Percentiles rank a stretch among this genome's conserved stretches.
These are phyloP conservation scores for Eucalyptus pauciflora DNA, from an alignment of 345 rosid species.

Conservation along the genomic window DNA sequence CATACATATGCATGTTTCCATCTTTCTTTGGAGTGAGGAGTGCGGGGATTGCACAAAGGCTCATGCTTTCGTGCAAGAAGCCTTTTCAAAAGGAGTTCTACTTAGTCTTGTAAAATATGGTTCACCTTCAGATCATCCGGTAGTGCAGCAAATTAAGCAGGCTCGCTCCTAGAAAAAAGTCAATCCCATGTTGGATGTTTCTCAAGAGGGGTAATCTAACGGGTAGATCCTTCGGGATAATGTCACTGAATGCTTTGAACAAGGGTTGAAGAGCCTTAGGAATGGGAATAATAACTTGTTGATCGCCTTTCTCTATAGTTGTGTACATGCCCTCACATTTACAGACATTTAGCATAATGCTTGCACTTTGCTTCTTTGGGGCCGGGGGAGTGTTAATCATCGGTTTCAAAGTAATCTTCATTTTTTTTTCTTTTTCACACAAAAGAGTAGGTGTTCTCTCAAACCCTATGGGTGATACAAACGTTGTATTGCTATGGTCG, in stretches of 20 bases:
- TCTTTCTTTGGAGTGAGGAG: neutral
- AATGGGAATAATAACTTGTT: neutral
- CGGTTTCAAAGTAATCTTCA: neutral
- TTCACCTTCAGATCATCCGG: neutral
- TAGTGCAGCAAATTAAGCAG: neutral
- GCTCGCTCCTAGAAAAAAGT: neutral
- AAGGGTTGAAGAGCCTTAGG: neutral
- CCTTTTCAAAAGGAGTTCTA: neutral
- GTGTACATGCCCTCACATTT: neutral
- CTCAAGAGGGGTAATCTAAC: neutral
- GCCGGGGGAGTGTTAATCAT: neutral
- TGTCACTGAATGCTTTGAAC: neutral
- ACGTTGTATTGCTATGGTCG: neutral
- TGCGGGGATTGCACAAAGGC: neutral
- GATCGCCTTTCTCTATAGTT: neutral
- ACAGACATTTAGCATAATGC: neutral
- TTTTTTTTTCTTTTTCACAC: neutral
- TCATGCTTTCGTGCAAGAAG: neutral
- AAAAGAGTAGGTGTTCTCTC: neutral
- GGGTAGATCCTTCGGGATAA: neutral
- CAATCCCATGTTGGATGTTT: neutral
- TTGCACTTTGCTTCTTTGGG: neutral
- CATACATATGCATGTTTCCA: no score
- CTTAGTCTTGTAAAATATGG: neutral
- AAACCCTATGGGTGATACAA: neutral